phyloP scores from a whole-genome alignment of 805 yeast genomes.

The Scheffersomyces coipomensis region DNA sequence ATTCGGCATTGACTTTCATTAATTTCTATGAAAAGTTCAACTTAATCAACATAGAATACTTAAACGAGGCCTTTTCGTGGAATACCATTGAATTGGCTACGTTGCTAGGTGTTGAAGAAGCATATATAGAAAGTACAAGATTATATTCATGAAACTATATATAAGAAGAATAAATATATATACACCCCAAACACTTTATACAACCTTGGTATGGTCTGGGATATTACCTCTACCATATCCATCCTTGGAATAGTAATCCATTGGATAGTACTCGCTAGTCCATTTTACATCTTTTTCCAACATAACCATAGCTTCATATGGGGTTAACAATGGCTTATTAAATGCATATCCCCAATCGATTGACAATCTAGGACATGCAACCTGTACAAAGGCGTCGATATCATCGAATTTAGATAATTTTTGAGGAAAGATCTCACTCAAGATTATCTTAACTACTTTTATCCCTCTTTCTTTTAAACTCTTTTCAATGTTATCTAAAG shows the following conservation, averaged over 20 bases:
- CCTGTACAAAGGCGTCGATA: slow-evolving; percentile 93
- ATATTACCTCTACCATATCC: slow-evolving; percentile 89
- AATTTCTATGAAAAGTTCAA: slow-evolving; percentile 43
- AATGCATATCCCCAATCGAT: slow-evolving; percentile 99
- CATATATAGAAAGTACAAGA: slow-evolving; percentile 15
- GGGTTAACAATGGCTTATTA: slow-evolving; percentile 85
- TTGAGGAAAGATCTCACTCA: slow-evolving; percentile 91
- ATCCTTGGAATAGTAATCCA: slow-evolving; percentile 89
- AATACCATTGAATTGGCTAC: slow-evolving; percentile 61
- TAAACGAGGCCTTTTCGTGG: slow-evolving; percentile 48
- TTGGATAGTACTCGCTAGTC: slow-evolving; percentile 71
- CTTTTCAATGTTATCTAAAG: slow-evolving; percentile 65
- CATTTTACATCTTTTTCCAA: slow-evolving; percentile 70
- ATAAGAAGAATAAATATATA: not conserved
- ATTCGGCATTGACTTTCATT: slow-evolving; percentile 50
- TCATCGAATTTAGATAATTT: slow-evolving; percentile 90
- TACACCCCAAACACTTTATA: slow-evolving; percentile 3
- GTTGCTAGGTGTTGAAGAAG: slow-evolving; percentile 63
- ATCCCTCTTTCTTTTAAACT: slow-evolving; percentile 55
- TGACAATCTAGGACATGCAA: slow-evolving; percentile 93
- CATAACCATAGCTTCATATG: slow-evolving; percentile 94
- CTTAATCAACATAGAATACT: slow-evolving; percentile 33
- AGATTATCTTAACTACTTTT: slow-evolving; percentile 73
- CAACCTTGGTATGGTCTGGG: slow-evolving; percentile 44
- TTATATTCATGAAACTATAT: not conserved